Percentiles rank a stretch among this genome's conserved stretches.
Evolutionary conservation across 345 rosid species (phyloP).

Genomic region (Brassica nigra): DNA sequence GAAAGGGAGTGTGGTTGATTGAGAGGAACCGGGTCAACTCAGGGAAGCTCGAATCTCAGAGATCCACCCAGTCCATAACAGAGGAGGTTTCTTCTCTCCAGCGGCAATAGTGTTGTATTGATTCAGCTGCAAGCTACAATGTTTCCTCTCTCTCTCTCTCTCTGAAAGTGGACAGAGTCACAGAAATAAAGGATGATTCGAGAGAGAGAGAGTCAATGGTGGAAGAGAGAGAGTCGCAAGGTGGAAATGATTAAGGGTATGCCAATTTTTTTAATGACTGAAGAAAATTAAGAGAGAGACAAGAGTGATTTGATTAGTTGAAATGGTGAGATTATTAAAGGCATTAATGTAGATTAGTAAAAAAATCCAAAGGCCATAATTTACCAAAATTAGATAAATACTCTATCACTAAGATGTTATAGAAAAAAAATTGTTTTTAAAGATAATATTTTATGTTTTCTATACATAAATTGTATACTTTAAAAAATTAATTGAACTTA

Average conservation of each 20-base stretch:
- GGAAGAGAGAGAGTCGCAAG: not conserved
- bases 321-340: constrained; percentile 29
- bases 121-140: constrained; percentile 48
- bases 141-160: constrained; percentile 26
- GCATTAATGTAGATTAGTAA: constrained; percentile 24
- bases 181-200: constrained; percentile 38
- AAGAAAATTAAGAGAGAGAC: constrained; percentile 28
- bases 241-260: constrained; percentile 23
- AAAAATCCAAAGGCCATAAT: constrained; percentile 21
- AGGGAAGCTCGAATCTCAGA: constrained; percentile 25
- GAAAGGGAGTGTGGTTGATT: not conserved
- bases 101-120: constrained; percentile 27
- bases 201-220: constrained; percentile 1
- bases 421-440: too few species aligned
- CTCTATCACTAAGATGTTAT: too few species aligned
- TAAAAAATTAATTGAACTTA: too few species aligned
- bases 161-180: constrained; percentile 34
- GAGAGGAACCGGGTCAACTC: not conserved
- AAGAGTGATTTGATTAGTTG: constrained; percentile 21
- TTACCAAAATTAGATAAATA: not conserved
- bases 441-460: too few species aligned
- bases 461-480: too few species aligned
- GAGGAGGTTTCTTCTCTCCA: not conserved
- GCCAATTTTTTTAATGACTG: constrained; percentile 10
- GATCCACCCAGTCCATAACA: constrained; percentile 50